Base-by-base conservation (phyloP, 345 rosid species). In the Microcos paniculata region DNA sequence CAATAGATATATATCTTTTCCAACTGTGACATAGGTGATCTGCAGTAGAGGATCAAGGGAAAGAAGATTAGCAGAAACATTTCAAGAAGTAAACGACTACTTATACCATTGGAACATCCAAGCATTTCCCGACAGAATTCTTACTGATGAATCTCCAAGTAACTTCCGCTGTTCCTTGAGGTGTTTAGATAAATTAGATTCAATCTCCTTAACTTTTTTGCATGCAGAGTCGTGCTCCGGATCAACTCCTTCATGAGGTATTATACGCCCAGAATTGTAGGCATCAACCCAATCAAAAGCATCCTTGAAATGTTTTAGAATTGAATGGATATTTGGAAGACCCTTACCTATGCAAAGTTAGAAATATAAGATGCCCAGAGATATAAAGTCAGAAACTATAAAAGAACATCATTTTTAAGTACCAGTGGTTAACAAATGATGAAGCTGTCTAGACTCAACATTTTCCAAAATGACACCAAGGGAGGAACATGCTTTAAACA, bases 261-360 rank as follows among this genome's bases (percentile, higher is more conserved):
- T 84, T 77, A 96, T 75, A 56, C 98, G 96, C 75, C 99, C 99
- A 66, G 97, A 86, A 79, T 64, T 82, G 78, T 87, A 75, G 72
- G 99, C 99, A 86, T 92, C 99, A 57, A 72, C 91, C 99, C 99
- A 96, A 81, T 96, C 94, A 76, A 96, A 96, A 53, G 92, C 98
- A 81, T 87, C 90, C 85, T 96, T 93, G 79, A 96, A 93, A 80
- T 89, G 92, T 67, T 84, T 84, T 52, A 96, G 86, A 78, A 82
- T 79, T 76, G 91, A 72, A 84, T 78, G 76, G 66, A 88, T 71
- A 65, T 85, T 81, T 5, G 94, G 97, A 77, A 89, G 88, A 85
- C 88, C 86, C 80, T 86, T 80, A 76, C 97, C 99, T 93, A 87
- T 73, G 80, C 14, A 49, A 11, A 30, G 49, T 57, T 38, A 30